These are phyloP conservation scores for Dipsacomyces acuminosporus DNA, from an alignment of 371 early-diverging fungal genomes.

Conservation along the genomic window DNA sequence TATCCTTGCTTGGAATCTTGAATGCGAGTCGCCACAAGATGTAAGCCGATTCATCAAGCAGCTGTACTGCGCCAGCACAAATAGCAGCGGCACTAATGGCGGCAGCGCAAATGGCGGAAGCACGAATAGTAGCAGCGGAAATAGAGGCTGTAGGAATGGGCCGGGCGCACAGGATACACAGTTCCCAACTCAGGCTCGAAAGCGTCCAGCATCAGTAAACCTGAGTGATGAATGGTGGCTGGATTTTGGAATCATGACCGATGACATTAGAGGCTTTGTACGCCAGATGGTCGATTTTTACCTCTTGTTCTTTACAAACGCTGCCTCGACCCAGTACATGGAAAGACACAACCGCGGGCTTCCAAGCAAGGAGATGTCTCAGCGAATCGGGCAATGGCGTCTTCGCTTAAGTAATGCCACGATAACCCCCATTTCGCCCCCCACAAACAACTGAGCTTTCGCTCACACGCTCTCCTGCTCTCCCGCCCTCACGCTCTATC, in stretches of 20 bases:
- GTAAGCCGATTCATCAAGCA: slow-evolving; percentile 5
- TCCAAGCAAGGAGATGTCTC: slow-evolving; percentile 34
- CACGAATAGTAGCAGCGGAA: too few species aligned
- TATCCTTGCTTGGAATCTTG: slow-evolving; percentile 36
- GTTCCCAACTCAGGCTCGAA: background rate
- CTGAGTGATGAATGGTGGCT: slow-evolving; percentile 35
- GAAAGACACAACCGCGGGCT: slow-evolving; percentile 32
- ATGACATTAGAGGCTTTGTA: slow-evolving; percentile 38
- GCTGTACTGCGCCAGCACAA: slow-evolving; percentile 2
- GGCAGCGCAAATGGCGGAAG: too few species aligned
- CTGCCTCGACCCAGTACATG: slow-evolving; percentile 22
- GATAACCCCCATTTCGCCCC: slow-evolving; percentile 12
- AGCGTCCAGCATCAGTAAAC: slow-evolving; percentile 11
- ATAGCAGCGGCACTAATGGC: too few species aligned
- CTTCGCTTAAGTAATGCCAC: slow-evolving; percentile 16
- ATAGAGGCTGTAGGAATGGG: slow-evolving; percentile 6
- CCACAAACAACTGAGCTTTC: background rate
- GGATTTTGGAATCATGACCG: slow-evolving; percentile 28
- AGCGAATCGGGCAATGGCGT: slow-evolving; percentile 36
- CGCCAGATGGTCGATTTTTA: slow-evolving; percentile 40
- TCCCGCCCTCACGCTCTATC: too few species aligned
- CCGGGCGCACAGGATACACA: background rate
- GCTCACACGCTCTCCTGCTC: too few species aligned
- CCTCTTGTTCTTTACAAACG: slow-evolving; percentile 29
- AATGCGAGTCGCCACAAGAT: slow-evolving; percentile 12